Percentiles rank a stretch among this genome's conserved stretches.
Evolutionary conservation across 257 asterid species (phyloP).

Genomic region (Linderniella brevidens): DNA sequence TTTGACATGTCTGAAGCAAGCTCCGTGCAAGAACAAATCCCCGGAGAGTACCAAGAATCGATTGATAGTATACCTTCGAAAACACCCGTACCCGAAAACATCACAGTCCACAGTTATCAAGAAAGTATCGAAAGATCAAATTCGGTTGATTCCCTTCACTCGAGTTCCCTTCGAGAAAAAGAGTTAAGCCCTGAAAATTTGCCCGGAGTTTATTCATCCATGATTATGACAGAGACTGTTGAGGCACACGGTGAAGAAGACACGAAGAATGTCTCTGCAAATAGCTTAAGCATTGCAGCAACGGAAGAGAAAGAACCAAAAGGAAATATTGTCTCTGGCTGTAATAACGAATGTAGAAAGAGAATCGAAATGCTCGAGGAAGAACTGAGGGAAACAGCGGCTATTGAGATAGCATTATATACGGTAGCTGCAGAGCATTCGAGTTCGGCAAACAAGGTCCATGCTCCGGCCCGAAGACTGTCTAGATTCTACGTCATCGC

Average conservation of each 20-base stretch:
- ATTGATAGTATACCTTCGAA: too few relatives aligned
- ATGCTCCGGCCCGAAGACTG: slow-evolving; percentile 80
- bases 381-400: slow-evolving; percentile 75
- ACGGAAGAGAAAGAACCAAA: slow-evolving; percentile 15
- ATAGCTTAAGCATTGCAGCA: slow-evolving; percentile 15
- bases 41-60: too few relatives aligned
- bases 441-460: slow-evolving; percentile 62
- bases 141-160: too few relatives aligned
- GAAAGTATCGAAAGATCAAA: too few relatives aligned
- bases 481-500: slow-evolving; percentile 62
- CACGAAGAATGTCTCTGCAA: slow-evolving; percentile 18
- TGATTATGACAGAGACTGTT: too few relatives aligned
- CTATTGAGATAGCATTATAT: slow-evolving; percentile 64
- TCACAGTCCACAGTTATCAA: too few relatives aligned
- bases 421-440: slow-evolving; percentile 75
- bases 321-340: slow-evolving; percentile 15
- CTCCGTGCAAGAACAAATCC: too few relatives aligned
- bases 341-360: slow-evolving; percentile 29
- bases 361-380: slow-evolving; percentile 60
- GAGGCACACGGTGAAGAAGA: slow-evolving; percentile 18
- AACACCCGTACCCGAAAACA: too few relatives aligned
- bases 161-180: too few relatives aligned
- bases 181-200: too few relatives aligned
- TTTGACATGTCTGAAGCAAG: slow-evolving; percentile 7
- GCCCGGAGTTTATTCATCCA: too few relatives aligned